Base-by-base conservation (phyloP, 2,329 filamentous ascomycete species). In the Fusarium sarcochroum region DNA sequence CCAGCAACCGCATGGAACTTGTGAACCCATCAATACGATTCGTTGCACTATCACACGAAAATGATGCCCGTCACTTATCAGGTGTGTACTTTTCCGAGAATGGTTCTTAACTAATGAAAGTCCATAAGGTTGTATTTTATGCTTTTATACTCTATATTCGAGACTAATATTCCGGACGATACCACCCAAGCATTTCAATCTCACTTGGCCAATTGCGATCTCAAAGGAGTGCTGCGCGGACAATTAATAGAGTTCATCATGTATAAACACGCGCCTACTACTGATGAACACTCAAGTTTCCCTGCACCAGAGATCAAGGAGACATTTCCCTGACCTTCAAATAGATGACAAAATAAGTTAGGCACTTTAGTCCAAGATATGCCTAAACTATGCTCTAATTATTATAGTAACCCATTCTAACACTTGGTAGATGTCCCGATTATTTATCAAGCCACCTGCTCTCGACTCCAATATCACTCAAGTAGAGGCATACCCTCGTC, bases 401-500 rank as follows among this genome's bases (percentile, higher is more conserved):
- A 15, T 34, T 15, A 34, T 15, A 34, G 15, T 17, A 35, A 35
- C 5, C 10, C 13, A 30, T 10, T 30, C 27, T 13, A 30, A 30
- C 2, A 2, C 5, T 30, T 30, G 5, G 27, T 30, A 30, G 27
- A 11, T 30, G 10, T 13, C 27, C 27, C 1, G 10, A 13, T 30
- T 30, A 30, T 30, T 30, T 30, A 13, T 30, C 13, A 30, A 30
- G 27, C 27, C 27, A 30, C 44, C 23, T 8, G 18, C n/a, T 20
- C 44, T 63, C 18, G 40, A 49, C 45, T 37, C 27, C 38, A 48
- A 53, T 45, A 51, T 58, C 66, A 51, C 60, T 63, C 44, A 45
- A 37, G 42, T 42, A 40, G 45, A 53, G 30, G 21, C 38, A 37
- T 47, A 67, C 53, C 67, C 66, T 60, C 63, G 58, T 60, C 66